phyloP scores from a whole-genome alignment of 108 stramenopile species.

The Cyclostephanos invisitatus region DNA sequence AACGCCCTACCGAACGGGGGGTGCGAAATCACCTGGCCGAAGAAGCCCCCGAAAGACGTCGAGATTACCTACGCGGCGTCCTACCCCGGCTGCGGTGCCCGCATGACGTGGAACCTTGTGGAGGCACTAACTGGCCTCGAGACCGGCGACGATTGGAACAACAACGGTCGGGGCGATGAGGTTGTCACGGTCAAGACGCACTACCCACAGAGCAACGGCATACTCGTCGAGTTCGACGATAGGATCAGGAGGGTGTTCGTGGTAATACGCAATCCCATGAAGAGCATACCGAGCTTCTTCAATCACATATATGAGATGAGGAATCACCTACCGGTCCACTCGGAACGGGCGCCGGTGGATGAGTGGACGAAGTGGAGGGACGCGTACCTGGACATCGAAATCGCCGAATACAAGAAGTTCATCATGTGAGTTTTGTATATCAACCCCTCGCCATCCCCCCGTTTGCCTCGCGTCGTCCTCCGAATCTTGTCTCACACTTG shows the following conservation, averaged over 20 bases:
- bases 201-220: conserved; percentile 54
- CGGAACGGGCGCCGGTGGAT: conserved; percentile 50
- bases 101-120: conserved; percentile 59
- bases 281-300: conserved; percentile 52
- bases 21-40: conserved; percentile 50
- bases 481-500: too few species aligned
- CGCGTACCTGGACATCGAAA: conserved; percentile 48
- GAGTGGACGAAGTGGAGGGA: conserved; percentile 63
- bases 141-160: conserved; percentile 62
- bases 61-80: conserved; percentile 54
- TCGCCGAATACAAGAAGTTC: conserved; percentile 49
- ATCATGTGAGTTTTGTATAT: conserved; percentile 27
- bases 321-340: conserved; percentile 53
- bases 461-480: neutral
- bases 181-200: conserved; percentile 60
- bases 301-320: conserved; percentile 60
- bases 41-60: conserved; percentile 29
- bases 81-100: conserved; percentile 59
- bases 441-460: neutral
- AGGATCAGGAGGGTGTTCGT: conserved; percentile 41
- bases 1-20: conserved; percentile 46
- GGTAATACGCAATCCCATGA: conserved; percentile 52
- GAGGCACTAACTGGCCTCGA: conserved; percentile 52
- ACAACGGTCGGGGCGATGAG: conserved; percentile 45
- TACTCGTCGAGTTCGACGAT: conserved; percentile 39